A percentile compares a stretch with the other conserved stretches of the same genome.
Evolutionary conservation across 305 asterid genomes (phyloP).

Genomic region (Plantago lanceolata): DNA sequence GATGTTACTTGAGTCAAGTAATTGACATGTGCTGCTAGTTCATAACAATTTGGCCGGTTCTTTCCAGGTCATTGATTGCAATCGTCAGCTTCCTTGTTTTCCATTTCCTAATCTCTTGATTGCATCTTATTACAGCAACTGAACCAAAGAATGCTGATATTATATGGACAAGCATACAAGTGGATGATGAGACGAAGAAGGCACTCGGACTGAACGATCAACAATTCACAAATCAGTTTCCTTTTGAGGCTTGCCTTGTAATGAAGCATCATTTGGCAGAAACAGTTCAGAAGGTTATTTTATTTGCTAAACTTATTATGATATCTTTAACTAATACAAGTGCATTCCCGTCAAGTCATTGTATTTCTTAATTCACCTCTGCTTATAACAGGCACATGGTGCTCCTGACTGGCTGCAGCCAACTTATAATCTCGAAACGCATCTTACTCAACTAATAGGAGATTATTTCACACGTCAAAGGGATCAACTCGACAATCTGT

Average conservation of each 20-base stretch:
- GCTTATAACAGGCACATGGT: constrained; percentile 67
- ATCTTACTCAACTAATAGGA: constrained; percentile 77
- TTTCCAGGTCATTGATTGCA: constrained; percentile 20
- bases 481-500: constrained; percentile 62
- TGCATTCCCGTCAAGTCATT: constrained; percentile 1
- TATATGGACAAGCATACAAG: constrained; percentile 80
- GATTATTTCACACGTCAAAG: constrained; percentile 61
- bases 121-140: constrained; percentile 50
- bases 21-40: constrained; percentile 8
- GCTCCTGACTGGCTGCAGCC: constrained; percentile 90
- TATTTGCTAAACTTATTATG: neutral
- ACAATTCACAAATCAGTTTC: constrained; percentile 85
- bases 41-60: constrained; percentile 15
- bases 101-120: constrained; percentile 16
- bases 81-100: constrained; percentile 17
- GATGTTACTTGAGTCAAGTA: constrained; percentile 8
- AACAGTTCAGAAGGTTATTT: constrained; percentile 72
- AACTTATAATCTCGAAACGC: constrained; percentile 94
- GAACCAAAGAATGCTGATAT: constrained; percentile 92
- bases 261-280: constrained; percentile 97
- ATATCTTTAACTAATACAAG: neutral
- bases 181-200: constrained; percentile 83
- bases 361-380: constrained; percentile 27
- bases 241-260: constrained; percentile 92
- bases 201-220: constrained; percentile 69